phyloP scores from a whole-genome alignment of 306 rosid genomes.

The Rubus idaeus region DNA sequence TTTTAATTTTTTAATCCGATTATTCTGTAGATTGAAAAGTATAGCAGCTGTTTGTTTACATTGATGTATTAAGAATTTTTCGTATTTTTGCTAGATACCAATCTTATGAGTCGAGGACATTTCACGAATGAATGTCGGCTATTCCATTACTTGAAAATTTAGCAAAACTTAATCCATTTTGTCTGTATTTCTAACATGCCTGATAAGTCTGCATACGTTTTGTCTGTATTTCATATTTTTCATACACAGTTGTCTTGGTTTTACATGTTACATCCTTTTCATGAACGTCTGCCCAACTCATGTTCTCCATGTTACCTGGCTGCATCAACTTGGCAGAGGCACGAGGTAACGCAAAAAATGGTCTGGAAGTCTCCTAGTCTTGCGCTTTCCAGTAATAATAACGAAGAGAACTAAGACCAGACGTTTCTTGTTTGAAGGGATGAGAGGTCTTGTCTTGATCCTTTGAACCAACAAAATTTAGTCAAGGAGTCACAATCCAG shows the following conservation, averaged over 20 bases:
- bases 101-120: background rate
- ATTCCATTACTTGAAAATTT: background rate
- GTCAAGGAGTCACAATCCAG: conserved; percentile 13
- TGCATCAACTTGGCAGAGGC: conserved; percentile 9
- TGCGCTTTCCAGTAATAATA: background rate
- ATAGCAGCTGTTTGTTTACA: background rate
- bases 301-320: conserved; percentile 5
- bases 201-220: background rate
- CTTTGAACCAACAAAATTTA: background rate
- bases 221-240: background rate
- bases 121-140: background rate
- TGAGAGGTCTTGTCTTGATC: background rate
- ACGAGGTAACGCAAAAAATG: background rate
- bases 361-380: background rate
- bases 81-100: background rate
- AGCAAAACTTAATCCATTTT: too few relatives aligned
- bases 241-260: background rate
- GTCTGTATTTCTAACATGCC: background rate
- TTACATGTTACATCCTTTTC: conserved; percentile 1
- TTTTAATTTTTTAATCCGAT: background rate
- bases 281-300: background rate
- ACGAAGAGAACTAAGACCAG: background rate
- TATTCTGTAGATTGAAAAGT: background rate
- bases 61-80: background rate
- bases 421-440: background rate